These are phyloP conservation scores for Marchantia polymorpha DNA, from an alignment of 225 moss, liverwort and hornwort genomes.

Conservation along the genomic window DNA sequence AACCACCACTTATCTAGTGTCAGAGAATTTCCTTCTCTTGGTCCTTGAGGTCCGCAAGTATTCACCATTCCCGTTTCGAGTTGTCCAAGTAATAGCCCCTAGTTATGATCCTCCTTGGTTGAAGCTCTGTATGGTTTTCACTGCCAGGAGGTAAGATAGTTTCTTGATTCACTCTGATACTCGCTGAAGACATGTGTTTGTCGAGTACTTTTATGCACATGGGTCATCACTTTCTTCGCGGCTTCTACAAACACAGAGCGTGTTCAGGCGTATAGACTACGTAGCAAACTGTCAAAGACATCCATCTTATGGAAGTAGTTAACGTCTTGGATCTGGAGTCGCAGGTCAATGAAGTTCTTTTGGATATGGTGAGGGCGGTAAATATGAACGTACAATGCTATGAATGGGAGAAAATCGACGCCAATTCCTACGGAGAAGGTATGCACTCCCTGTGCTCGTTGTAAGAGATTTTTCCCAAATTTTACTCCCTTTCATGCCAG, in stretches of 20 bases:
- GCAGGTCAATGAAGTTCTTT: constrained; percentile 74
- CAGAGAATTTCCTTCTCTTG: background rate
- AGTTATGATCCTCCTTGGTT: background rate
- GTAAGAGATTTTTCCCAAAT: background rate
- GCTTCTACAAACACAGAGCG: no score
- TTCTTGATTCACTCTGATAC: background rate
- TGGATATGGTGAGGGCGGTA: constrained; percentile 57
- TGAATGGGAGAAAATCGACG: constrained; percentile 42
- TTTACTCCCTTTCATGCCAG: background rate
- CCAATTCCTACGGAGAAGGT: constrained; percentile 39
- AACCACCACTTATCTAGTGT: background rate
- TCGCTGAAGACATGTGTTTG: background rate
- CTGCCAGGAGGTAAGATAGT: background rate
- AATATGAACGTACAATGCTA: constrained; percentile 36
- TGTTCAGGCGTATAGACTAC: no score
- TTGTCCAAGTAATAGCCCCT: background rate
- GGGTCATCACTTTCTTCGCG: background rate
- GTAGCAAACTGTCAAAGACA: no score
- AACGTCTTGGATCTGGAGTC: constrained; percentile 3
- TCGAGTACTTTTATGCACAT: background rate
- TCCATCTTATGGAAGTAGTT: background rate
- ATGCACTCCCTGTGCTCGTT: background rate
- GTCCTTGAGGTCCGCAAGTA: background rate
- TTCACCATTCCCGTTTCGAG: background rate
- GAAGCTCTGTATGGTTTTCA: background rate